Evolutionary conservation across 2,329 filamentous ascomycete species (phyloP), one percentile per base, ranked within the genome.

Genomic region (Neofusicoccum cordaticola): DNA sequence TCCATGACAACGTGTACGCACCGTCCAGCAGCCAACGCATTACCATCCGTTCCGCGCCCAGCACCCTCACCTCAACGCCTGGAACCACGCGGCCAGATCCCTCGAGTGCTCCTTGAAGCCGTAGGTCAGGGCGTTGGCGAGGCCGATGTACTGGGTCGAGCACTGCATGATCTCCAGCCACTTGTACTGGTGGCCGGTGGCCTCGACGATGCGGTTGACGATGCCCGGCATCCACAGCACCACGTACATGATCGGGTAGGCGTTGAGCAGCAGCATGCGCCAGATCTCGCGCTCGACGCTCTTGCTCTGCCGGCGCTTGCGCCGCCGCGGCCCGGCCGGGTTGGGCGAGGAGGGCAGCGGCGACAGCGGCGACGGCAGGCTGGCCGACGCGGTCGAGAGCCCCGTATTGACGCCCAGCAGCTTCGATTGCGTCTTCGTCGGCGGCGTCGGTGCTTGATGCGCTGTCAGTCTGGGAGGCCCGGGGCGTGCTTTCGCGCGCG

Each of bases 161-260:
- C 66, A 66, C 62, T 72, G 70, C 56, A 71, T 22, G 12, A 71
- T 65, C 9, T 63, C 45, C 22, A 72, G 58, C 5, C 51, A 57
- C 12, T 62, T 44, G 2, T 67, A 63, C 3, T 62, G 11, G 17
- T 69, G 57, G 5, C 70, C 70, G 45, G 67, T 63, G 2, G 67
- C 68, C 47, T 71, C 70, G 2, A 66, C 66, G 11, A 72, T 60
- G 15, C 70, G 70, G 39, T 71, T 72, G 2, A 67, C 58, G n/a
- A 75, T 75, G 4, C 74, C 74, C 0, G 74, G 74, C 9, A 74
- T 66, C 74, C 74, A 76, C 3, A 76, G 69, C 2, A 75, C 66
- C 39, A 76, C 68, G 64, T 77, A 77, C 2, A 72, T 63, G 13
- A 75, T 68, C 0, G 75, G 74, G 50, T 77, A 77, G 7, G 73